phyloP scores from a whole-genome alignment of 2,329 filamentous ascomycete species.

The Alternaria triticina region DNA sequence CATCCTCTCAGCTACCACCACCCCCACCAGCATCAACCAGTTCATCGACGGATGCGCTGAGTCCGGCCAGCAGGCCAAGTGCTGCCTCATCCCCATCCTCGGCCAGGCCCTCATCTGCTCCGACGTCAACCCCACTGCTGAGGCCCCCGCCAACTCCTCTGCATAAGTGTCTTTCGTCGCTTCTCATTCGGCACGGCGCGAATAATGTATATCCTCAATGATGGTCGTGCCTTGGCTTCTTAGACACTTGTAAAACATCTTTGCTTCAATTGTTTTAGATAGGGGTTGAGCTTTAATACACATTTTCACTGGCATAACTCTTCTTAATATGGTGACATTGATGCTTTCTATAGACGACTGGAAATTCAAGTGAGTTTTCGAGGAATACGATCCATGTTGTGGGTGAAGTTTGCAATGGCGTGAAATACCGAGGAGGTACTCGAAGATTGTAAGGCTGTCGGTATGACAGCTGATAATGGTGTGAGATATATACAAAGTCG shows the following conservation, averaged over 20 bases:
- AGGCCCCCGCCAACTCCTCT: background rate
- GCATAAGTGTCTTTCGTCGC: background rate
- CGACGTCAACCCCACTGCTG: slow-evolving; percentile 38
- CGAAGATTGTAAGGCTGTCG: background rate
- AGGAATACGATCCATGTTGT: background rate
- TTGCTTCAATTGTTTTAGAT: background rate
- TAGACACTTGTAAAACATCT: slow-evolving; percentile 3
- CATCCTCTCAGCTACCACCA: slow-evolving; percentile 35
- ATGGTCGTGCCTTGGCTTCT: background rate
- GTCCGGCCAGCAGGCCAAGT: slow-evolving; percentile 63
- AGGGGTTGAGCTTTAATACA: slow-evolving; percentile 2
- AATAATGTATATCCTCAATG: background rate
- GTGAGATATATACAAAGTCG: background rate
- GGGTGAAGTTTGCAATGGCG: no score
- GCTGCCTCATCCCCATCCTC: slow-evolving; percentile 62
- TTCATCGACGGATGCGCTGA: slow-evolving; percentile 58
- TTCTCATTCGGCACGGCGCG: background rate
- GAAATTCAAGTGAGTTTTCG: background rate
- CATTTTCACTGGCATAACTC: background rate
- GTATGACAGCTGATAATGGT: background rate
- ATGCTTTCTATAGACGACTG: background rate
- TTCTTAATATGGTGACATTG: background rate
- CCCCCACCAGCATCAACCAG: slow-evolving; percentile 49
- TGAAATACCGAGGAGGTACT: background rate
- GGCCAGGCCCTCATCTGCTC: slow-evolving; percentile 50